phyloP scores from a whole-genome alignment of 345 rosid species.

The Laguncularia racemosa region DNA sequence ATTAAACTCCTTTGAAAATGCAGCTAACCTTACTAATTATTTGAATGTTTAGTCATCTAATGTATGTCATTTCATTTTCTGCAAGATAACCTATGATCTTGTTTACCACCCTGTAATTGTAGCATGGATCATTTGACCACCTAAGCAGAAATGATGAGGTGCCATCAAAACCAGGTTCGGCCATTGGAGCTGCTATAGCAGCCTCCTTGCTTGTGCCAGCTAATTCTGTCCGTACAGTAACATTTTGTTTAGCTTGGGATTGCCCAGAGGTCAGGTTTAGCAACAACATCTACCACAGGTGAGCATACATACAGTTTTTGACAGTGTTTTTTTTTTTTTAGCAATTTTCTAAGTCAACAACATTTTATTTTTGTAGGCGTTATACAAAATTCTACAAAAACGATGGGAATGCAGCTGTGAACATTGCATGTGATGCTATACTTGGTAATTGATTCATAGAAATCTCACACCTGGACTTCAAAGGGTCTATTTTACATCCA shows the following conservation, averaged over 20 bases:
- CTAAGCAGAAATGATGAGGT: constrained; percentile 25
- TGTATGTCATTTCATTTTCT: too few species aligned
- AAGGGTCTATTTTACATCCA: too few species aligned
- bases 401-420: constrained; percentile 68
- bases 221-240: constrained; percentile 40
- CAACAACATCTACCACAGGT: constrained; percentile 74
- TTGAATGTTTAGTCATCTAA: too few species aligned
- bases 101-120: constrained; percentile 9
- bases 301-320: constrained; percentile 3
- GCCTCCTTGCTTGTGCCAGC: constrained; percentile 64
- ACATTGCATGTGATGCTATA: constrained; percentile 75
- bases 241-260: constrained; percentile 91
- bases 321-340: neutral
- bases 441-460: constrained; percentile 32
- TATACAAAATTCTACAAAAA: constrained; percentile 76
- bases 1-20: too few species aligned
- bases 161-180: constrained; percentile 69
- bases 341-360: constrained; percentile 6
- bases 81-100: neutral
- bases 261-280: constrained; percentile 72
- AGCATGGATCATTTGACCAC: constrained; percentile 71
- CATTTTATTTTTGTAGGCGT: constrained; percentile 41
- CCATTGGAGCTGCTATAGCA: constrained; percentile 91
- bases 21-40: too few species aligned
- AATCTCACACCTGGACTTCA: too few species aligned